Percentiles rank a stretch among this genome's conserved stretches.
Conservation (phyloP, 2,329 filamentous ascomycete genomes). For the Aspergillus aculeatus region DNA sequence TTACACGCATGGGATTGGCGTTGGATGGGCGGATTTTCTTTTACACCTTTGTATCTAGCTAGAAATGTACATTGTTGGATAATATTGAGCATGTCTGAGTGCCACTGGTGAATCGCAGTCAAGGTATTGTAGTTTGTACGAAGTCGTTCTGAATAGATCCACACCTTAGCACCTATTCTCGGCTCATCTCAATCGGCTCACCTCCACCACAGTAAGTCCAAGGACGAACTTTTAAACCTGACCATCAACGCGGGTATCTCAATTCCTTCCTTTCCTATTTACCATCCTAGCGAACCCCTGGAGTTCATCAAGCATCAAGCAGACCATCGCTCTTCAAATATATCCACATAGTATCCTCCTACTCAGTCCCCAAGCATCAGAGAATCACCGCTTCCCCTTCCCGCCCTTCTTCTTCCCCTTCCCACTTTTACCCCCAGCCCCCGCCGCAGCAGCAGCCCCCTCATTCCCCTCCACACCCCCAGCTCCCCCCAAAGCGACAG, state of each 20-base stretch:
- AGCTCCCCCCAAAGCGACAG: slow-evolving; percentile 3
- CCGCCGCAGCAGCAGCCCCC: slow-evolving; percentile 28
- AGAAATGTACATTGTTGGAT: slow-evolving; percentile 10
- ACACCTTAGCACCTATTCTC: no score
- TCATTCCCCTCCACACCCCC: slow-evolving; percentile 21
- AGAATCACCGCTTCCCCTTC: slow-evolving; percentile 64
- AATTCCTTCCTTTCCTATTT: no score
- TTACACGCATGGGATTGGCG: slow-evolving; percentile 38
- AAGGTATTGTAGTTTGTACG: background rate
- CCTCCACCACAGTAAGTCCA: no score
- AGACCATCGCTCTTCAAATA: no score
- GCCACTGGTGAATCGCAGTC: background rate
- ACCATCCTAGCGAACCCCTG: no score
- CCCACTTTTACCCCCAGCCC: slow-evolving; percentile 32
- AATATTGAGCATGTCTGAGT: background rate
- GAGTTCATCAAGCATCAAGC: no score
- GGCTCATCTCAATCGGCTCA: no score
- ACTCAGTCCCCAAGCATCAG: background rate
- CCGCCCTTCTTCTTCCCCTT: slow-evolving; percentile 63
- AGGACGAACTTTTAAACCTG: no score
- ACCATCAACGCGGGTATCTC: no score
- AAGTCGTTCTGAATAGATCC: no score
- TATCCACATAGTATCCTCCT: no score
- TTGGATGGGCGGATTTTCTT: slow-evolving; percentile 25
- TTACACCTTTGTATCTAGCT: slow-evolving; percentile 11